phyloP scores from a whole-genome alignment of 169 alveolate genomes.

The Cryptosporidium ubiquitum region DNA sequence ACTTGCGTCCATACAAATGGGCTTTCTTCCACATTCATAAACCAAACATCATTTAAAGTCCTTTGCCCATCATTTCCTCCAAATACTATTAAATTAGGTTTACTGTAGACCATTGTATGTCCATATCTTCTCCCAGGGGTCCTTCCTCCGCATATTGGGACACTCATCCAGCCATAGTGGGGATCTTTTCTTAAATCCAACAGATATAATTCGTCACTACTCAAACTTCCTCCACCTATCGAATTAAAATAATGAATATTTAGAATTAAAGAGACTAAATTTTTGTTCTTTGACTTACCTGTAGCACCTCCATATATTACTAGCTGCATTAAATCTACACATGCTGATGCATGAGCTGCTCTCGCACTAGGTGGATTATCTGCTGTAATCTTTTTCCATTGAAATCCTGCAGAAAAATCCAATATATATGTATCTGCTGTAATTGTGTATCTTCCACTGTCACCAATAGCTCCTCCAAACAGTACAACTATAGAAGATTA shows the following conservation, averaged over 20 bases:
- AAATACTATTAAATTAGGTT: conserved; percentile 95
- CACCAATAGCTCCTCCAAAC: conserved; percentile 97
- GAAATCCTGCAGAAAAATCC: conserved; percentile 85
- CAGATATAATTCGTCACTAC: conserved; percentile 95
- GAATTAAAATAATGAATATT: not conserved
- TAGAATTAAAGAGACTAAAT: not conserved
- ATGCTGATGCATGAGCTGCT: conserved; percentile 99
- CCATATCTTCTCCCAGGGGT: conserved; percentile 99
- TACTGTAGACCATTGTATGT: conserved; percentile 95
- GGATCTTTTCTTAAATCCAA: conserved; percentile 95
- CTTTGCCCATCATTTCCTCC: conserved; percentile 99
- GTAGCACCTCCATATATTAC: conserved; percentile 99
- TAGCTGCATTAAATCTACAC: conserved; percentile 94
- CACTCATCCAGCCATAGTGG: conserved; percentile 95
- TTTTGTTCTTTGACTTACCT: conserved; percentile 80
- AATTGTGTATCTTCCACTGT: conserved; percentile 95
- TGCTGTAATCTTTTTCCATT: conserved; percentile 89
- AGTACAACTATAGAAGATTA: conserved; percentile 80
- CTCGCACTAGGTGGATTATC: conserved; percentile 95
- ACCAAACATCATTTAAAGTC: conserved; percentile 96
- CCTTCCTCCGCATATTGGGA: conserved; percentile 94
- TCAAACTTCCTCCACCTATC: conserved; percentile 94
- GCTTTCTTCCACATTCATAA: conserved; percentile 94
- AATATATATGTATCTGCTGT: conserved; percentile 95
- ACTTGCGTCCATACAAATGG: conserved; percentile 96